A percentile compares a stretch with the other conserved stretches of the same genome.
phyloP scores from a whole-genome alignment of 2,329 filamentous ascomycete species.

The Chalaropsis ovoidea region DNA sequence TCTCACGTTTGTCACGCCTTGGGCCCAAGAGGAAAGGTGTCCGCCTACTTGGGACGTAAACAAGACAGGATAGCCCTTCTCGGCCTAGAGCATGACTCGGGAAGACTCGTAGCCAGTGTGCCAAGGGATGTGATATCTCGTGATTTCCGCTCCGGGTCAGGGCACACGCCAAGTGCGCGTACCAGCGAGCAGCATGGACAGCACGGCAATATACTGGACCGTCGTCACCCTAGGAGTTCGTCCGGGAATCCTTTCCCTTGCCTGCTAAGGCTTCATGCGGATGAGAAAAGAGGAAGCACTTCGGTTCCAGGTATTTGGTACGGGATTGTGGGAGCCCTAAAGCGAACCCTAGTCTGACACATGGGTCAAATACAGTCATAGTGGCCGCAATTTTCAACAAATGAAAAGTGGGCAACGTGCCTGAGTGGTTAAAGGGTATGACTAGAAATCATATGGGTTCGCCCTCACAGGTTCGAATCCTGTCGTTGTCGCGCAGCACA shows the following conservation, averaged over 20 bases:
- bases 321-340: too few relatives aligned
- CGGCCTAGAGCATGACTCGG: not conserved
- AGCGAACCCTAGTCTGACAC: too few relatives aligned
- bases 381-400: not conserved
- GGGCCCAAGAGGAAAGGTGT: not conserved
- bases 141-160: not conserved
- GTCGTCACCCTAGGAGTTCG: too few relatives aligned
- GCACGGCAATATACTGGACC: not conserved
- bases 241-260: too few relatives aligned
- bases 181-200: not conserved
- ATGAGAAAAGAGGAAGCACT: too few relatives aligned
- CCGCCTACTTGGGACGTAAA: not conserved
- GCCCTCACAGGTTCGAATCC: slow-evolving; percentile 23
- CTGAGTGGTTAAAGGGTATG: slow-evolving; percentile 24
- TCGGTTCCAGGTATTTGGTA: too few relatives aligned
- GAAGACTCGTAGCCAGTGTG: not conserved
- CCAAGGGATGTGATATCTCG: not conserved
- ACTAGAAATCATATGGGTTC: slow-evolving; percentile 25
- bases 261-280: too few relatives aligned
- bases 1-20: not conserved
- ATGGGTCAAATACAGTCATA: not conserved
- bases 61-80: not conserved
- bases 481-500: slow-evolving; percentile 12
- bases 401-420: slow-evolving; percentile 18
- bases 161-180: not conserved